Conservation (phyloP, 371 early-diverging fungal genomes). For the Syncephalastrum sp. region DNA sequence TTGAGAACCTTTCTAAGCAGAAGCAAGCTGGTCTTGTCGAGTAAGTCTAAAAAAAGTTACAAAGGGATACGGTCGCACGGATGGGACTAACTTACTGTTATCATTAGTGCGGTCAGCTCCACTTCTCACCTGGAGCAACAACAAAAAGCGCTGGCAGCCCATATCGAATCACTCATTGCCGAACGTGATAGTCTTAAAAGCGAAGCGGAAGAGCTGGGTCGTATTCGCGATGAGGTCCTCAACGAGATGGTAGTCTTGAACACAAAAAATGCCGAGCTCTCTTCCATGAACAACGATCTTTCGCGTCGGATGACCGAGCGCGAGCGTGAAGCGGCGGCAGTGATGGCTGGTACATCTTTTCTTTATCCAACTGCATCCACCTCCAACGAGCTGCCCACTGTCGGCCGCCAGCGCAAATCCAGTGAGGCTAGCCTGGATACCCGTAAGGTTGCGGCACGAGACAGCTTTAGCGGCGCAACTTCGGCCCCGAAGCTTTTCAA, state of each 20-base stretch:
- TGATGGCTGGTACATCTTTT: conserved; percentile 31
- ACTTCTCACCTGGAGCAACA: not conserved
- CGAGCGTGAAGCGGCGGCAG: conserved; percentile 47
- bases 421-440: not conserved
- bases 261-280: conserved; percentile 55
- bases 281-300: conserved; percentile 57
- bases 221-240: conserved; percentile 29
- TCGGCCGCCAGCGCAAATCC: conserved; percentile 11
- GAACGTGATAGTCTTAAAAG: conserved; percentile 28
- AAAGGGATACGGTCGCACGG: not conserved
- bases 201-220: conserved; percentile 27
- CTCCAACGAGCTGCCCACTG: conserved; percentile 4
- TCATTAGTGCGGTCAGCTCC: not conserved
- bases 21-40: conserved; percentile 33
- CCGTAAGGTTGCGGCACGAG: conserved; percentile 20
- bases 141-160: conserved; percentile 24
- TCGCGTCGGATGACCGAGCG: conserved; percentile 48
- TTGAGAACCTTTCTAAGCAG: conserved; percentile 30
- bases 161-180: conserved; percentile 27
- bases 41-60: conserved; percentile 3
- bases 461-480: conserved; percentile 24
- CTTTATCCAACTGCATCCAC: conserved; percentile 1
- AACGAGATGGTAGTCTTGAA: conserved; percentile 59
- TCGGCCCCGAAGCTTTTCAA: conserved; percentile 41
- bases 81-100: not conserved